These are phyloP conservation scores for Tephrocybe sp. DNA, from an alignment of 768 basidiomycete genomes.

Conservation along the genomic window DNA sequence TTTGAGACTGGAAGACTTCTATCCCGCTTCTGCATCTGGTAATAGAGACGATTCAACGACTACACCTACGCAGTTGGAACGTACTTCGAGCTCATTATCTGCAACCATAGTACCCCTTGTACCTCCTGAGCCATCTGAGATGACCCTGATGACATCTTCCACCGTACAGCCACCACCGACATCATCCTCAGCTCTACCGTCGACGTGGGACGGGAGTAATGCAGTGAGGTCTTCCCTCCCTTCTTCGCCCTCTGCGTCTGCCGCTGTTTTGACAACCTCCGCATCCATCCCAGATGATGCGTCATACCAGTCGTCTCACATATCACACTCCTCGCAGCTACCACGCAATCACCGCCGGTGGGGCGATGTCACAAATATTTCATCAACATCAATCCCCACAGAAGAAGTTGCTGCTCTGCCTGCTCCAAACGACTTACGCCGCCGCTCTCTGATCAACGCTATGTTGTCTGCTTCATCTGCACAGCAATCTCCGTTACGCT, in stretches of 20 bases:
- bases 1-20: neutral
- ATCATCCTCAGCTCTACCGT: too few relatives aligned
- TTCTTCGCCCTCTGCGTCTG: too few relatives aligned
- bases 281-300: neutral
- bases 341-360: neutral
- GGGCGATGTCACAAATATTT: constrained; percentile 1
- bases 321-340: neutral
- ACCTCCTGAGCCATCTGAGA: too few relatives aligned
- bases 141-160: too few relatives aligned
- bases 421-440: neutral
- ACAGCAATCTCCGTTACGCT: neutral
- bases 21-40: neutral
- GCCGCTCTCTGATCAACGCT: constrained; percentile 4
- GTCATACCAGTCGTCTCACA: neutral
- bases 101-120: too few relatives aligned
- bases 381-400: neutral
- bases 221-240: too few relatives aligned
- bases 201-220: too few relatives aligned
- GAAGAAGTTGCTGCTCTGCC: neutral
- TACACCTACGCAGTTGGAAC: neutral
- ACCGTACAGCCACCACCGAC: too few relatives aligned
- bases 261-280: neutral
- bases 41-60: neutral
- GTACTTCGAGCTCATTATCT: too few relatives aligned
- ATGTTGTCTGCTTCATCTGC: too few relatives aligned